Base-by-base conservation (phyloP, 2,329 filamentous ascomycete genomes). In the Cladosporium sp. region DNA sequence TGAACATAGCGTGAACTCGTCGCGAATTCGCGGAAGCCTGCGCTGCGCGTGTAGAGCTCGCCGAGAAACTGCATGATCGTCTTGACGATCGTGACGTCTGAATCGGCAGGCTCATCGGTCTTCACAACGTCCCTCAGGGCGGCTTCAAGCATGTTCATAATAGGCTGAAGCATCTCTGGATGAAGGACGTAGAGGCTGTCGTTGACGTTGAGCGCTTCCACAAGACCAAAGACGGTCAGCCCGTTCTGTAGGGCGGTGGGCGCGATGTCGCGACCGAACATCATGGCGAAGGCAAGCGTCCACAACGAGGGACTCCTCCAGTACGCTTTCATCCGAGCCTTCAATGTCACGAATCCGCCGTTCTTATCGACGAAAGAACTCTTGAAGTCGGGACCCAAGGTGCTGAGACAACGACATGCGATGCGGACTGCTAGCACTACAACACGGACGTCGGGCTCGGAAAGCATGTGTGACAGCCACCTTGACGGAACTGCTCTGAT, bases 401-500 rank as follows among this genome's bases (percentile, higher is more conserved):
- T 78, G n/a, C 92, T 82, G 5, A 99, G 75, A 3, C 96, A 78
- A 32, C 90, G 83, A 19, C 89, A 85, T 19, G 99, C 73, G 47
- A 99, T 92, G 62, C 87, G 91, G 58, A 84, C 80, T 12, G 88
- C 89, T 45, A 90, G 80, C 12, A 90, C 77, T 9, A 96, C 86
- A 18, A 95, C 85, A 58, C 90, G 86, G 5, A 88, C 79, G 53
- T 97, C 88, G 54, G 88, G 83, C 65, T 96, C 91, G 7, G 89
- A 89, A 44, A 97, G 78, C 12, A 99, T 80, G 68, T 96, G 95
- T 12, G 99, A 73, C 3, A 69, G 57, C 65, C 65, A 68, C 79
- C 96, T 96, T 60, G 95, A 96, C 18, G 92, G 96, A 7, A 99
- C 92, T 1, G 92, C 95, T 63, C 86, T 88, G 4, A 90, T 89